Conservation (phyloP, 2,329 filamentous ascomycete genomes). For the Calonectria crousiana region DNA sequence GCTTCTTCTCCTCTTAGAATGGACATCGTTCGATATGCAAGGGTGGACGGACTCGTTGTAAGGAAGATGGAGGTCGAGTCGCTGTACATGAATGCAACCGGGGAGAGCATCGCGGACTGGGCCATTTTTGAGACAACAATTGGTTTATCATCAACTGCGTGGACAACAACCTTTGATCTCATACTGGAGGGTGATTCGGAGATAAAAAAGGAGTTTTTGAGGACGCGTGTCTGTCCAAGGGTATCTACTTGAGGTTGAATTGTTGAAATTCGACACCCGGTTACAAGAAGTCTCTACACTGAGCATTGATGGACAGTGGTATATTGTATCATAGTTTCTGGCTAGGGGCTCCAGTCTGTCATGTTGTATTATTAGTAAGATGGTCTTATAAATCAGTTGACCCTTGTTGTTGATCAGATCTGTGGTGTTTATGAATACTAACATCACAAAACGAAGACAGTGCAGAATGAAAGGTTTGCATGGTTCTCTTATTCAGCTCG, state of each 20-base stretch:
- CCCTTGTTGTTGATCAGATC: neutral
- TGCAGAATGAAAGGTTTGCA: no score
- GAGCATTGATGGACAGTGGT: neutral
- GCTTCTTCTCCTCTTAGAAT: slow-evolving; percentile 10
- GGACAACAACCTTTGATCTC: slow-evolving; percentile 32
- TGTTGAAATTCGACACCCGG: neutral
- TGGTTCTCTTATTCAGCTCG: neutral
- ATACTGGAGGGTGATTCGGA: slow-evolving; percentile 8
- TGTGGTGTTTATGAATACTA: neutral
- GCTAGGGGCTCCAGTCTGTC: neutral
- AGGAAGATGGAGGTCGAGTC: slow-evolving; percentile 8
- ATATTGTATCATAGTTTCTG: neutral
- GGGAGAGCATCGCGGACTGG: slow-evolving; percentile 11
- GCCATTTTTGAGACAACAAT: slow-evolving; percentile 19
- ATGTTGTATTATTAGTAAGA: neutral
- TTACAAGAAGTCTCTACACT: no score
- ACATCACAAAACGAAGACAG: no score
- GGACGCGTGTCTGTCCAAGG: slow-evolving; percentile 24
- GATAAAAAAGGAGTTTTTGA: slow-evolving; percentile 27
- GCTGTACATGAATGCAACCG: slow-evolving; percentile 11
- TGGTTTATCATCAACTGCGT: slow-evolving; percentile 12
- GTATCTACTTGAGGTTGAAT: neutral
- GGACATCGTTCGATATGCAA: slow-evolving; percentile 23
- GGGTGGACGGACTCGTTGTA: slow-evolving; percentile 5
- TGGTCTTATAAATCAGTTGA: neutral